Base-by-base conservation (phyloP, 208 protist genomes). In the Crithidia expoeki region DNA sequence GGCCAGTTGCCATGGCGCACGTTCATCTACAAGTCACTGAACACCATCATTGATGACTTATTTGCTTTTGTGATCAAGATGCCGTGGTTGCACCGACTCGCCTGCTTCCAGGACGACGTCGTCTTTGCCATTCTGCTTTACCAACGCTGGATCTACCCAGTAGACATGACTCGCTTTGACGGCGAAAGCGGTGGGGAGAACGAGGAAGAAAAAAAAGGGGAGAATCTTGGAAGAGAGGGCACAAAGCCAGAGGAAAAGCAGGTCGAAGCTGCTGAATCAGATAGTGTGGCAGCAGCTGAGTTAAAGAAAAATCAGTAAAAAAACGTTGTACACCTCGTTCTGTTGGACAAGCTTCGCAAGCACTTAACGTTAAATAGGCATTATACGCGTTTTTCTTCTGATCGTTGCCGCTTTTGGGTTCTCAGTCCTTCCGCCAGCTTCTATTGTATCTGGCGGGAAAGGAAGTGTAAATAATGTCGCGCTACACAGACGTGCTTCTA, bases 51-150 rank as follows among this genome's bases (percentile, higher is more conserved):
- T 69, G 99, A 99, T 83, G 98, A 99, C 80, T 79, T 99, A 12
- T 99, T 99, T 77, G 97, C 98, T 2, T 99, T 99, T 80, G 94
- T 99, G 62, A 98, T 99, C 49, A 97, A 94, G 74, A 99, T 99
- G 98, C 99, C 99, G 32, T 96, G 86, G 62, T 61, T 99, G 32
- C 98, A 99, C 72, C 89, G 98, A 19, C 61, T 99, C 6, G 94
- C 96, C 11, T 99, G 98, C 83, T 98, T 99, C 70, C 86, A 98
- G 64, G 99, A 99, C 79, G 98, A 98, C 74, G 75, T 99, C 21
- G 94, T 99, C 38, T 99, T 99, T 83, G 80, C 98, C 67, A 95
- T 99, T 32, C 97, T 98, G 69, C 81, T 99, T 2, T 99, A 99
- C 72, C 98, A 99, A 80, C 91, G 98, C 25, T 99, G 96, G 93